These are phyloP conservation scores for Alternaria gaisen DNA, from an alignment of 2,329 filamentous ascomycete genomes.

Conservation along the genomic window DNA sequence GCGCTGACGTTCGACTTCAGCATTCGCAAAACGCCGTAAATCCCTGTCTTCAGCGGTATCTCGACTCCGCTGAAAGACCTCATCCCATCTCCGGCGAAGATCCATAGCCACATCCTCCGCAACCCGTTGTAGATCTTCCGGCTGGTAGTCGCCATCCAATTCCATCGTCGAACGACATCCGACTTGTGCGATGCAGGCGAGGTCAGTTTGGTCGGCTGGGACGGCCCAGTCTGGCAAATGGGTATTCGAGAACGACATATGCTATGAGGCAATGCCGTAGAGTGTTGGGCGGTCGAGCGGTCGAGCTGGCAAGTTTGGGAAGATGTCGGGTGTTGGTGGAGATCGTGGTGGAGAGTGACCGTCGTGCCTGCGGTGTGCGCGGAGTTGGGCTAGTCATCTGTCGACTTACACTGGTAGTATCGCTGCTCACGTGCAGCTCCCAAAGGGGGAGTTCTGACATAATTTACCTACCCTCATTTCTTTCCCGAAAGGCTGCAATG, in stretches of 20 bases:
- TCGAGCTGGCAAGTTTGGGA: neutral
- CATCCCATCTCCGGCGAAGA: too few species aligned
- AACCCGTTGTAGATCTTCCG: too few species aligned
- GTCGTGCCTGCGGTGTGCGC: neutral
- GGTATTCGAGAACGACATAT: neutral
- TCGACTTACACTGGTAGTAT: neutral
- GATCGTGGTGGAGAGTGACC: neutral
- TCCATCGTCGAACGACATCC: too few species aligned
- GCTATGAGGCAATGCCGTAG: neutral
- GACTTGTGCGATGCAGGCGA: neutral
- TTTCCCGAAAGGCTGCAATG: neutral
- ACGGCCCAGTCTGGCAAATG: neutral
- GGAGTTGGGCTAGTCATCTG: neutral
- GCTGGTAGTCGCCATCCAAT: neutral
- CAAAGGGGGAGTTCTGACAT: neutral
- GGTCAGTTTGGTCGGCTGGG: neutral
- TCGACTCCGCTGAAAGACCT: neutral
- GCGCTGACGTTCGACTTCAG: neutral
- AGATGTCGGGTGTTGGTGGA: neutral
- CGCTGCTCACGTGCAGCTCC: neutral
- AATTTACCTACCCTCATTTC: neutral
- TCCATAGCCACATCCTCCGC: too few species aligned
- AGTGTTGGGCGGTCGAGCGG: neutral
- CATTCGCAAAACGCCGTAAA: neutral
- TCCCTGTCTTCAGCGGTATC: neutral